Percentiles rank a stretch among this genome's conserved stretches.
These are phyloP conservation scores for Xylaria scruposa DNA, from an alignment of 495 filamentous ascomycete genomes.

Conservation along the genomic window DNA sequence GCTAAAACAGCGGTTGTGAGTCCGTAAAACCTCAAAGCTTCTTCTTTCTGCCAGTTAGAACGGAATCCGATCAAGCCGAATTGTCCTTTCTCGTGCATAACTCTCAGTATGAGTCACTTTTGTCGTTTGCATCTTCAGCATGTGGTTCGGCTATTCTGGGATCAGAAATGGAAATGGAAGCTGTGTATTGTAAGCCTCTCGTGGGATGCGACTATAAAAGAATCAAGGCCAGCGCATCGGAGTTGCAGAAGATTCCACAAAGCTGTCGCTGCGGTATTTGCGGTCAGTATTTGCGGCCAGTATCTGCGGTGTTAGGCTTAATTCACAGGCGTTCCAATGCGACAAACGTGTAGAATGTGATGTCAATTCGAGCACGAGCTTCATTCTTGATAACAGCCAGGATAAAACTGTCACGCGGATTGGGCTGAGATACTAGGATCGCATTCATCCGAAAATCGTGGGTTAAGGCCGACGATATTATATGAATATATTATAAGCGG, in stretches of 20 bases:
- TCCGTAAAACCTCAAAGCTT: constrained; percentile 87
- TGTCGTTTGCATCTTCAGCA: constrained; percentile 61
- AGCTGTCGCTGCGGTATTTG: constrained; percentile 39
- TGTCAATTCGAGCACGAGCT: background rate
- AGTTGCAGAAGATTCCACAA: constrained; percentile 99
- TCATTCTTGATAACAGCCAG: background rate
- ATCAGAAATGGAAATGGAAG: constrained; percentile 98
- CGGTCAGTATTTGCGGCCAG: constrained; percentile 2
- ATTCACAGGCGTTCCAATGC: too few species aligned
- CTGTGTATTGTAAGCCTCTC: constrained; percentile 95
- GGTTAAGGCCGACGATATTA: too few species aligned
- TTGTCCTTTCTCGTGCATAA: constrained; percentile 84
- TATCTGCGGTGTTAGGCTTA: background rate
- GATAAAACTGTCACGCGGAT: too few species aligned
- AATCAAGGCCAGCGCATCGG: constrained; percentile 93
- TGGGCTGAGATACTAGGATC: too few species aligned
- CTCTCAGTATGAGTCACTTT: constrained; percentile 81
- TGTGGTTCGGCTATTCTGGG: constrained; percentile 75
- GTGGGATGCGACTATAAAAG: constrained; percentile 98
- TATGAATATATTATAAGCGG: too few species aligned
- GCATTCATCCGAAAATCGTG: too few species aligned
- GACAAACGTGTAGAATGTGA: background rate
- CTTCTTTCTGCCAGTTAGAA: constrained; percentile 89
- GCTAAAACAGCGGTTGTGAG: constrained; percentile 92
- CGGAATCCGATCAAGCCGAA: constrained; percentile 95